Evolutionary conservation across 352 stramenopile species (phyloP).

Genomic region (Phytophthora europaea): DNA sequence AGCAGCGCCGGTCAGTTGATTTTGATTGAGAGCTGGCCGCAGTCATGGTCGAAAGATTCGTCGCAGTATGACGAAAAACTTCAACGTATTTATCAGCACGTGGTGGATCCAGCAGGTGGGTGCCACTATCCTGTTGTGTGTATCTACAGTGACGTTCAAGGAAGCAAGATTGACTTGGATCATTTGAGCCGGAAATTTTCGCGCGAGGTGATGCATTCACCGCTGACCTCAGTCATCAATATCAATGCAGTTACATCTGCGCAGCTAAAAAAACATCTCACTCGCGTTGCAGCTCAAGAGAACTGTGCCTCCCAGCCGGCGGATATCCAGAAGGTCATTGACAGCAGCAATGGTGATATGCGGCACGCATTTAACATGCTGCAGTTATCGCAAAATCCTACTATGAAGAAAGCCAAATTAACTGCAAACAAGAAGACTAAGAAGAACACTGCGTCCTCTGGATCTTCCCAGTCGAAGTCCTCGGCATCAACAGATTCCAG

Average conservation of each 20-base stretch:
- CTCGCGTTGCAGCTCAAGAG: conserved; percentile 51
- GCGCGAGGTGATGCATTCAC: conserved; percentile 69
- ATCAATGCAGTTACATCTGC: conserved; percentile 83
- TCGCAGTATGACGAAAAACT: conserved; percentile 66
- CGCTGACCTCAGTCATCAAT: conserved; percentile 75
- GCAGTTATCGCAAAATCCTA: conserved; percentile 51
- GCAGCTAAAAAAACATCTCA: conserved; percentile 80
- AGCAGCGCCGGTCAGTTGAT: conserved; percentile 55
- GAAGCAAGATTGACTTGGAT: conserved; percentile 76
- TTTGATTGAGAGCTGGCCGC: conserved; percentile 82
- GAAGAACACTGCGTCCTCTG: conserved; percentile 1
- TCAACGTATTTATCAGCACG: conserved; percentile 57
- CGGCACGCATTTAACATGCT: conserved; percentile 85
- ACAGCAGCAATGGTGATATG: conserved; percentile 79
- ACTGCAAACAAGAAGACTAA: conserved; percentile 23
- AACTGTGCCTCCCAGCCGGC: conserved; percentile 35
- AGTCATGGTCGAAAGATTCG: conserved; percentile 54
- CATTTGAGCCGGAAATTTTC: conserved; percentile 78
- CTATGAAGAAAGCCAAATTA: conserved; percentile 9
- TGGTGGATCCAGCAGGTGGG: conserved; percentile 53
- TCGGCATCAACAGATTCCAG: conserved; percentile 12
- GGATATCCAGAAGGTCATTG: conserved; percentile 63
- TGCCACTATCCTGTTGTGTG: conserved; percentile 73
- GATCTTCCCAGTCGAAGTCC: conserved; percentile 5
- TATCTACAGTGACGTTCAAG: conserved; percentile 86